Base-by-base conservation (phyloP, 495 filamentous ascomycete species). In the Penicillium odoratum region DNA sequence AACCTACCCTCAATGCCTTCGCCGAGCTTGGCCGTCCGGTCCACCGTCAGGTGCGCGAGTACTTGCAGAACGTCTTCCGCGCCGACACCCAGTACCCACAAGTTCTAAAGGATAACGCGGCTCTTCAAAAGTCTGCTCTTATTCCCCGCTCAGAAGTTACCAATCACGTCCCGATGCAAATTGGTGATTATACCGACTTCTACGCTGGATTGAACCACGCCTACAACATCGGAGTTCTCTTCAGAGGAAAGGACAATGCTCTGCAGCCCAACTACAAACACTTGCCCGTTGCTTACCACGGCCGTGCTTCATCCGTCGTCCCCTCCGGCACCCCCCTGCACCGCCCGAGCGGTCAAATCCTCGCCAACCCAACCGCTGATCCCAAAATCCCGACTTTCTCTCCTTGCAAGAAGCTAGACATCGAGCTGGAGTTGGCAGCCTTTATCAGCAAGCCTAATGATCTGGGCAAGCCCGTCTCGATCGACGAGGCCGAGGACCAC, bases 161-260 rank as follows among this genome's bases (percentile, higher is more conserved):
- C 53, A 89, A 84, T 69, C 89, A 96, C 56, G 68, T 97, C 13
- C 93, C 93, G 5, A 85, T 98, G 84, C 79, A 81, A 33, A 92
- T 97, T 53, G 89, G 90, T n/a, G 92, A 97, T 69, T 98, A 98
- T 73, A 95, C 93, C 11, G 93, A 98, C 74, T 98, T 98, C 78
- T 98, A 91, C 74, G 93, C 89, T n/a, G 93, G 93, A 28, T 73
- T 86, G 51, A 86, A 96, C 66, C 93, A 98, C 73, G 93, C 93
- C 40, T 88, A 85, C 75, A 88, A 89, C 54, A 81, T 88, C n/a
- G 88, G 91, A 1, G 79, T 81, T 25, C 76, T 97, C 51, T 94
- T 97, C 78, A 86, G 93, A n/a, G 92, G 91, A 0, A 81, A 85
- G 0, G 79, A 85, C 33, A 88, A 90, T 58, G 91, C 92, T 0